These are phyloP conservation scores for Fraxinus cuspidata DNA, from an alignment of 257 asterid genomes.

Conservation along the genomic window DNA sequence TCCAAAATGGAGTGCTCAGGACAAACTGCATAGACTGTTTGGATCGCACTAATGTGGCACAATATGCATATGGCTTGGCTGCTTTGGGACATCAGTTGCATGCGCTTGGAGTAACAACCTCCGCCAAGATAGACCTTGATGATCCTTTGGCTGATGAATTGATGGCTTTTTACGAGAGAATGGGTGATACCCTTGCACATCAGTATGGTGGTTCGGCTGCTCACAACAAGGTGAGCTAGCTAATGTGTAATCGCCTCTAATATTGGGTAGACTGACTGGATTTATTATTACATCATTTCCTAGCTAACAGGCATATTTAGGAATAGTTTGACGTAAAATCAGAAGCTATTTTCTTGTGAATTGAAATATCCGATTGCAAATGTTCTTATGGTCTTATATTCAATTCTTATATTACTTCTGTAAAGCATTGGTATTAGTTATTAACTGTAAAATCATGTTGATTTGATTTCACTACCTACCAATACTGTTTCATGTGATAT, in stretches of 20 bases:
- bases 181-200: constrained; percentile 99
- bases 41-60: constrained; percentile 99
- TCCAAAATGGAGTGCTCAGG: constrained; percentile 93
- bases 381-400: background rate
- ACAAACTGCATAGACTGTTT: constrained; percentile 98
- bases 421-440: constrained; percentile 6
- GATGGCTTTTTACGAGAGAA: constrained; percentile 88
- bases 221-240: constrained; percentile 76
- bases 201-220: constrained; percentile 99
- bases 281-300: background rate
- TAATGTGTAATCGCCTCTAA: constrained; percentile 19
- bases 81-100: constrained; percentile 86
- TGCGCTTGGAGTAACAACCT: constrained; percentile 67
- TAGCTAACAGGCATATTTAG: background rate
- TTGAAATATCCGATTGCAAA: constrained; percentile 19
- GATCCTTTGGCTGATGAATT: constrained; percentile 95
- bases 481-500: background rate
- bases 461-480: background rate
- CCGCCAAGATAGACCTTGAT: constrained; percentile 77
- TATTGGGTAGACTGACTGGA: background rate
- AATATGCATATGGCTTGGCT: constrained; percentile 94
- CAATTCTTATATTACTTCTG: background rate
- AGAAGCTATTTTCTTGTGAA: constrained; percentile 15
- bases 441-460: constrained; percentile 4
- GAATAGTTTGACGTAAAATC: background rate